A percentile compares a stretch with the other conserved stretches of the same genome.
Evolutionary conservation across 352 stramenopile species (phyloP).

Genomic region (Globisporangium recalcitrans): DNA sequence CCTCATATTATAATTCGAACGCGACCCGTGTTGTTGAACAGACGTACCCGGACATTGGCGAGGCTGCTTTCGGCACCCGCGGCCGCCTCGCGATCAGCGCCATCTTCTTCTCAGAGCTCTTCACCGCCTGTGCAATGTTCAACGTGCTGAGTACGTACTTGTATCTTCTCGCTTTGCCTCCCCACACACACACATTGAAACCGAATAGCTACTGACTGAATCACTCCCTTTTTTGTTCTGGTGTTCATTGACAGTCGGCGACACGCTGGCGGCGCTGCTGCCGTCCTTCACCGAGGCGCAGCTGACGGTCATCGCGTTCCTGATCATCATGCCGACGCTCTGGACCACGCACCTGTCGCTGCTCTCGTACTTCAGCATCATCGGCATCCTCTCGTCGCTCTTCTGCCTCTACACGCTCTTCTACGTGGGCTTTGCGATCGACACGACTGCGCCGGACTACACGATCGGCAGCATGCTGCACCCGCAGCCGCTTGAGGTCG

Average conservation of each 20-base stretch:
- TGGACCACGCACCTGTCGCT: slow-evolving; percentile 81
- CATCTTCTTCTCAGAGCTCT: slow-evolving; percentile 82
- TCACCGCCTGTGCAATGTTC: slow-evolving; percentile 77
- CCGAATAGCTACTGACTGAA: no score
- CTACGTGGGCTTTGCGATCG: slow-evolving; percentile 65
- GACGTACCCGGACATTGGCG: slow-evolving; percentile 81
- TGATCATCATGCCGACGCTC: slow-evolving; percentile 72
- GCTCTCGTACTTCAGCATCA: slow-evolving; percentile 80
- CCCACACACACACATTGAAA: no score
- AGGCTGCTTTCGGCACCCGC: slow-evolving; percentile 68
- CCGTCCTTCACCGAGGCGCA: slow-evolving; percentile 51
- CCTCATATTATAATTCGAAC: not conserved
- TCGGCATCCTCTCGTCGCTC: slow-evolving; percentile 80
- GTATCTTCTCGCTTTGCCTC: not conserved
- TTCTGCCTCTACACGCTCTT: slow-evolving; percentile 75
- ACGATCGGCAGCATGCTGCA: slow-evolving; percentile 51
- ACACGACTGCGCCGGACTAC: slow-evolving; percentile 32
- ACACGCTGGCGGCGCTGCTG: slow-evolving; percentile 70
- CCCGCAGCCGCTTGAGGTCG: slow-evolving; percentile 52
- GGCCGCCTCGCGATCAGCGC: slow-evolving; percentile 68
- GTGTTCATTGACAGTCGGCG: slow-evolving; percentile 57
- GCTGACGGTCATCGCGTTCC: slow-evolving; percentile 61
- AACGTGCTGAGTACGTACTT: slow-evolving; percentile 62
- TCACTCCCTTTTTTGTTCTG: no score
- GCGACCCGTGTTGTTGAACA: slow-evolving; percentile 8